Evolutionary conservation across 2,329 filamentous ascomycete species (phyloP), one percentile per base, ranked within the genome.

Genomic region (Penicillium sp.): DNA sequence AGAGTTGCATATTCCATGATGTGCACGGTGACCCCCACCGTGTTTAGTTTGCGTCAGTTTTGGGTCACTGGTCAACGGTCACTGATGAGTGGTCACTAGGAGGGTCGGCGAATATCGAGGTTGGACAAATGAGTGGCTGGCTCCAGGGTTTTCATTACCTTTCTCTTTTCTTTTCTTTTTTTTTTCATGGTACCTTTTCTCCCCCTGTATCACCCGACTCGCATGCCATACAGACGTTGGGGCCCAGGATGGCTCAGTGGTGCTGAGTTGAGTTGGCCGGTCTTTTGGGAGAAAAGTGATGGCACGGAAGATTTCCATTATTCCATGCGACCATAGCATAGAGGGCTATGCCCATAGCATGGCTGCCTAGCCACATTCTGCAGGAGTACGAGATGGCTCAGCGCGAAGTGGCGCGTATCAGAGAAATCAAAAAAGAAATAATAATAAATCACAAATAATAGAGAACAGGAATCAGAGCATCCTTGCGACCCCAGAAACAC

Each of bases 191-290:
- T 52, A 49, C 50, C 44, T 49, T 44, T 47, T 18, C 10, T 7
- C 5, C 24, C 15, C 38, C 31, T 46, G 58, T 60, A 57, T 49
- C 32, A 59, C 58, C 57, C 58, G 58, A 60, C 51, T 52, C 45
- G 56, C 54, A 58, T 56, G 42, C 47, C 46, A 53, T 35, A 43
- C 47, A 46, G 50, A 50, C 56, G 57, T 59, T 56, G 53, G 55
- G 46, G 45, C 46, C 47, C 44, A 54, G 53, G 47, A 53, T 57
- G 48, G 37, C 47, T 46, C 41, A 38, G 43, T 31, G 45, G 42
- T 47, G 38, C 12, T n/a, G 46, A 42, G 35, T 49, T 50, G 42
- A 54, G 56, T 53, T 49, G 56, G 58, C 20, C 49, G 55, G 59
- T 60, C 56, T 24, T 31, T 8, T 37, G 33, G 15, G 33, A 20